phyloP scores from a whole-genome alignment of 805 yeast genomes.

The Starmerella bacillaris region DNA sequence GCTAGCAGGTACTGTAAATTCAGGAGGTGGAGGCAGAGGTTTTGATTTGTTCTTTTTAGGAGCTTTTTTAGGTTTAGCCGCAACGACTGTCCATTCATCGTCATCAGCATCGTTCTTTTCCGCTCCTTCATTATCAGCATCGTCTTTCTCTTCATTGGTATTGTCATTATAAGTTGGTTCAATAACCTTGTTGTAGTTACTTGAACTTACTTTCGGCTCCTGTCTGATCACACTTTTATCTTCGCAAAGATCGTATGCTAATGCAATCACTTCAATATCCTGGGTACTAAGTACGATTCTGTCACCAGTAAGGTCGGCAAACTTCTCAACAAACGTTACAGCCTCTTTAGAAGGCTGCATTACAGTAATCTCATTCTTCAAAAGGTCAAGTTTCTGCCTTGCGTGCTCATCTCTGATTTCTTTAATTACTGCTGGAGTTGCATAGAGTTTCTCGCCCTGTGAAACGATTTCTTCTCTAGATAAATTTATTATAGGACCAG shows the following conservation, averaged over 20 bases:
- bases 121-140: constrained; percentile 4
- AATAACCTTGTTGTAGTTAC: constrained; percentile 3
- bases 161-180: constrained; percentile 3
- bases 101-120: constrained; percentile 7
- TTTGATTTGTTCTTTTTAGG: neutral
- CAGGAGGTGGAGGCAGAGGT: neutral
- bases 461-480: constrained; percentile 54
- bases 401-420: constrained; percentile 81
- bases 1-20: neutral
- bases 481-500: constrained; percentile 84
- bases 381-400: constrained; percentile 54
- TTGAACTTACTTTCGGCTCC: constrained; percentile 10
- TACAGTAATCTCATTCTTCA: constrained; percentile 55
- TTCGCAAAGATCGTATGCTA: constrained; percentile 54
- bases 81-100: constrained; percentile 15
- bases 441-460: constrained; percentile 53
- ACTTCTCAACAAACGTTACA: constrained; percentile 48
- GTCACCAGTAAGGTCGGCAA: constrained; percentile 84
- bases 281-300: constrained; percentile 69
- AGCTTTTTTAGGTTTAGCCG: constrained; percentile 5
- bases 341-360: constrained; percentile 60
- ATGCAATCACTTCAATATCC: constrained; percentile 82
- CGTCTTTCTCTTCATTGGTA: constrained; percentile 2
- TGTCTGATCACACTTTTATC: constrained; percentile 13
- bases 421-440: constrained; percentile 78